Evolutionary conservation across 208 protist species (phyloP).

Genomic region (Leishmania major): DNA sequence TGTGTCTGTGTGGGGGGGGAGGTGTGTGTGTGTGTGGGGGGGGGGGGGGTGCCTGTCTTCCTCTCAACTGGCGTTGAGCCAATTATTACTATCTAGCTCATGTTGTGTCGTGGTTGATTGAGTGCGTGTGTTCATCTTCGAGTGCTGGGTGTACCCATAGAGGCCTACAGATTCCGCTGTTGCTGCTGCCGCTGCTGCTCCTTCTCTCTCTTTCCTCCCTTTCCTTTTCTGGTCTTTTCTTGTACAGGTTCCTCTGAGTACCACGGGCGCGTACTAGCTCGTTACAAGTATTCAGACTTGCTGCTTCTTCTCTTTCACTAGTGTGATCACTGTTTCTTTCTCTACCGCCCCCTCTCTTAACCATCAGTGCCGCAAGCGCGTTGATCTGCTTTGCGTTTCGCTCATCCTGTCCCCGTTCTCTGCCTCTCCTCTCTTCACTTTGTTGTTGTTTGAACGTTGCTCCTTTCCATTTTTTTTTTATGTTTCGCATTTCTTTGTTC

Average conservation of each 20-base stretch:
- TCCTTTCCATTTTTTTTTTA: too few relatives aligned
- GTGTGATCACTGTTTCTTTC: background rate
- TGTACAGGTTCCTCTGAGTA: background rate
- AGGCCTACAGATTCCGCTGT: background rate
- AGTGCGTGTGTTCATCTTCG: background rate
- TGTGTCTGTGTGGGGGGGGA: background rate
- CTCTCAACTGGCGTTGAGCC: background rate
- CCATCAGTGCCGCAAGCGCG: background rate
- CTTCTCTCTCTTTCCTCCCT: background rate
- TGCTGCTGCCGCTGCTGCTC: background rate
- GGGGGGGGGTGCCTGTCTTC: background rate
- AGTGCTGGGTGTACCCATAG: background rate
- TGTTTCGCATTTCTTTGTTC: too few relatives aligned
- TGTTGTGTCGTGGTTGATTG: background rate
- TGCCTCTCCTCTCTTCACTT: too few relatives aligned
- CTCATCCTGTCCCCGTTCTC: background rate
- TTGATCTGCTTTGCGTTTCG: background rate
- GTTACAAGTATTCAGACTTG: background rate
- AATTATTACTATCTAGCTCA: background rate
- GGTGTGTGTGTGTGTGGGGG: conserved; percentile 4
- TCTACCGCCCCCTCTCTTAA: background rate
- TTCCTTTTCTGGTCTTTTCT: background rate
- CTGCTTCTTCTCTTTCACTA: background rate
- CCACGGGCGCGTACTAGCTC: background rate
- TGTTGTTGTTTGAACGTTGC: too few relatives aligned